Evolutionary conservation across 129 eudicot species (phyloP).

Genomic region (Centella asiatica): DNA sequence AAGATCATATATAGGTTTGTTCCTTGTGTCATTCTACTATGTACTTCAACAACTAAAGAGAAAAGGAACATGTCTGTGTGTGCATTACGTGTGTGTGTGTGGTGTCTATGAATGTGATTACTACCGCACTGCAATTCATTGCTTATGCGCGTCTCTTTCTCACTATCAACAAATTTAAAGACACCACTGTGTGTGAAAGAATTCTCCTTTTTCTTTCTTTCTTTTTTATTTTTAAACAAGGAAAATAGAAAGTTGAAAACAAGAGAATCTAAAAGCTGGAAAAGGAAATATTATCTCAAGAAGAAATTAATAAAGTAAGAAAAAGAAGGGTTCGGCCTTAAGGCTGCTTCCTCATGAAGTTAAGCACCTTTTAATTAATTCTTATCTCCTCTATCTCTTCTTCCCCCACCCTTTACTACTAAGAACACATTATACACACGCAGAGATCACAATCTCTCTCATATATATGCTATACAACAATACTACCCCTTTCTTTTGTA

Average conservation of each 20-base stretch:
- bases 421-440: constrained; percentile 8
- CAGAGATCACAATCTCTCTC: too few relatives aligned
- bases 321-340: constrained; percentile 15
- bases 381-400: constrained; percentile 9
- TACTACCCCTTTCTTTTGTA: neutral
- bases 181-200: too few relatives aligned
- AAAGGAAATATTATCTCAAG: constrained; percentile 12
- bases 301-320: constrained; percentile 20
- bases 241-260: constrained; percentile 1
- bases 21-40: too few relatives aligned
- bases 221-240: too few relatives aligned
- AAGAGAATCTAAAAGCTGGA: constrained; percentile 12
- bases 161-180: neutral
- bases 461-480: neutral
- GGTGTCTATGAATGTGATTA: neutral
- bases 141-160: constrained; percentile 5
- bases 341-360: constrained; percentile 73
- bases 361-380: constrained; percentile 32
- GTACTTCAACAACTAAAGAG: too few relatives aligned
- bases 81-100: too few relatives aligned
- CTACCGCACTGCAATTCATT: neutral
- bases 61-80: too few relatives aligned
- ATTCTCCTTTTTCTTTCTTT: too few relatives aligned
- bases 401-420: constrained; percentile 16
- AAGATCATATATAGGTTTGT: too few relatives aligned